These are phyloP conservation scores for Xanthoceras sorbifolium DNA, from an alignment of 345 rosid species.

Conservation along the genomic window DNA sequence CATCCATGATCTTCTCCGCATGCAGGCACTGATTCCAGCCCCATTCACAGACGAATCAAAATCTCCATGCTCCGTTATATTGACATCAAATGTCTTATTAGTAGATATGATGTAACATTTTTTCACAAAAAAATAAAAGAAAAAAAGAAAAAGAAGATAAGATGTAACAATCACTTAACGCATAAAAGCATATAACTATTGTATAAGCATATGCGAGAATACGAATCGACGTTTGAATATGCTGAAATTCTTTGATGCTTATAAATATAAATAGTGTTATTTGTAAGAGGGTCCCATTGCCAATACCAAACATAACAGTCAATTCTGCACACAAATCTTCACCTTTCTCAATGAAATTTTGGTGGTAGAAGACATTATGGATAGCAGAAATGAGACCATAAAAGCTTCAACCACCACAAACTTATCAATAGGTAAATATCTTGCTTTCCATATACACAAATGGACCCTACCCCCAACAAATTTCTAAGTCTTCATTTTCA, in stretches of 20 bases:
- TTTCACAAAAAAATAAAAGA: no score
- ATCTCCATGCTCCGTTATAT: no score
- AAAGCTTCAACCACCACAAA: slow-evolving; percentile 37
- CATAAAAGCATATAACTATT: no score
- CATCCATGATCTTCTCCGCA: no score
- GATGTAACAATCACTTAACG: neutral
- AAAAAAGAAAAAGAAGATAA: neutral
- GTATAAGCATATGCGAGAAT: slow-evolving; percentile 16
- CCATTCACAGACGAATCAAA: no score
- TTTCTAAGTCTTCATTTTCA: neutral
- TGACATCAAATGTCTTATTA: no score
- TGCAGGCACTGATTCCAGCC: no score
- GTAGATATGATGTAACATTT: no score
- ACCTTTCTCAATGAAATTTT: neutral
- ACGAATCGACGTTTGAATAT: slow-evolving; percentile 2
- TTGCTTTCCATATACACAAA: slow-evolving; percentile 10
- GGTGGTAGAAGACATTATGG: slow-evolving; percentile 28
- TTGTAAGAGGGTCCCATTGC: neutral
- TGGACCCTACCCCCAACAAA: slow-evolving; percentile 14
- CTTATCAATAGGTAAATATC: slow-evolving; percentile 23
- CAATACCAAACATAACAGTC: neutral
- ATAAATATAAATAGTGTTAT: neutral
- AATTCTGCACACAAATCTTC: neutral
- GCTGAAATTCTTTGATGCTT: slow-evolving; percentile 16
- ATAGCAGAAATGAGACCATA: slow-evolving; percentile 11